Base-by-base conservation (phyloP, 345 rosid species). In the Psidium guajava region DNA sequence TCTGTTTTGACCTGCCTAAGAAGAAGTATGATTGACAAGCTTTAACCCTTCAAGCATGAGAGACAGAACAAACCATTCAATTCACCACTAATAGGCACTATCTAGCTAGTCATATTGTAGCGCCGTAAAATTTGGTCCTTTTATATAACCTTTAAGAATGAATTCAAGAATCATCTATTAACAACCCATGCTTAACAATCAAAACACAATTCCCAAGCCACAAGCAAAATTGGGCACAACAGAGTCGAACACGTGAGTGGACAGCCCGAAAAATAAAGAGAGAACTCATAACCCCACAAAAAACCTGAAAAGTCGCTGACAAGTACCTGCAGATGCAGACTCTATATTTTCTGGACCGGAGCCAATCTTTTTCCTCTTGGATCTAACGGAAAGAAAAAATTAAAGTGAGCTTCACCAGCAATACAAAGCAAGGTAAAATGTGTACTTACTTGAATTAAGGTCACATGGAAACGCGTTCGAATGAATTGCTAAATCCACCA, bases 311-410 rank as follows among this genome's bases (percentile, higher is more conserved):
- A 13, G 36, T 25, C 6, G 50, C 56, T 27, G 22, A 24, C 50
- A n/a, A 40, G 74, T 91, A 90, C 94, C 91, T 22, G 91, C 16
- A 73, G 89, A 13, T 42, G 94, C 88, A 86, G 88, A 75, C 83
- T 90, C 95, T 75, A 32, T 82, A 90, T 89, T 92, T 54, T 88
- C 97, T 18, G 87, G 21, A 89, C 88, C 91, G 52, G 90, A 86
- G 25, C 86, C 86, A 52, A 88, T 86, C 91, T 89, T 94, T 85
- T 93, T 95, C 87, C 93, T 89, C 88, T 95, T 95, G 74, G 93
- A 91, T 91, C 93, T 94, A 84, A 24, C 22, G 11, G 80, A 69
- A 69, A 36, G 6, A 69, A 40, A 69, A 69, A 69, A 47, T 69
- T 69, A 36, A 69, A 21, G 80, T 36, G 80, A 69, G 25, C 80